A percentile compares a stretch with the other conserved stretches of the same genome.
Conservation (phyloP, 2,329 filamentous ascomycete genomes). For the Xylaria digitata region DNA sequence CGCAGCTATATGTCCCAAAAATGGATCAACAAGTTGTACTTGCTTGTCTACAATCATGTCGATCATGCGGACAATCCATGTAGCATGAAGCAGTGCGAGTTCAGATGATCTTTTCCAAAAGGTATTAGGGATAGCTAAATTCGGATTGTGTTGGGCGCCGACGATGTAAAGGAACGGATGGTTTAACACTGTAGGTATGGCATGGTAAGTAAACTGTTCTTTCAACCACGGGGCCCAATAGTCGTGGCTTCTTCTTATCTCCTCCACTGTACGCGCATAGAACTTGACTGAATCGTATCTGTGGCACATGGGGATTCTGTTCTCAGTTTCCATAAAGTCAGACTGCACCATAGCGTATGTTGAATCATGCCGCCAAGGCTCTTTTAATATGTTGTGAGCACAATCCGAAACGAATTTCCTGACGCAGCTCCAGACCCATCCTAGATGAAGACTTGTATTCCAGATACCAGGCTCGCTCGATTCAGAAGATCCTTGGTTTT, state of each 20-base stretch:
- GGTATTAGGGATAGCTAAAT: constrained; percentile 38
- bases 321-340: constrained; percentile 40
- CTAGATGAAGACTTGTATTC: constrained; percentile 36
- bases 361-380: constrained; percentile 39
- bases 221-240: constrained; percentile 39
- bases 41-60: constrained; percentile 41
- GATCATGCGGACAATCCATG: constrained; percentile 40
- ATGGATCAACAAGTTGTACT: constrained; percentile 38
- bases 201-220: constrained; percentile 40
- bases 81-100: constrained; percentile 38
- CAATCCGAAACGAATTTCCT: constrained; percentile 40
- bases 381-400: constrained; percentile 37
- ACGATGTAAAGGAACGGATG: constrained; percentile 40
- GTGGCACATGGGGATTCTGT: constrained; percentile 40
- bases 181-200: constrained; percentile 39
- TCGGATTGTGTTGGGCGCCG: constrained; percentile 37
- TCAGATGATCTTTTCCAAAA: constrained; percentile 40
- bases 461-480: constrained; percentile 36
- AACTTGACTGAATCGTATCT: constrained; percentile 41
- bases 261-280: constrained; percentile 37
- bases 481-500: constrained; percentile 29
- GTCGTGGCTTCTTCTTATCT: constrained; percentile 34
- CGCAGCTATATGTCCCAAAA: constrained; percentile 37
- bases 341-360: constrained; percentile 39
- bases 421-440: constrained; percentile 40